These are phyloP conservation scores for Bipolaris sorokiniana DNA, from an alignment of 2,329 filamentous ascomycete genomes.

Conservation along the genomic window DNA sequence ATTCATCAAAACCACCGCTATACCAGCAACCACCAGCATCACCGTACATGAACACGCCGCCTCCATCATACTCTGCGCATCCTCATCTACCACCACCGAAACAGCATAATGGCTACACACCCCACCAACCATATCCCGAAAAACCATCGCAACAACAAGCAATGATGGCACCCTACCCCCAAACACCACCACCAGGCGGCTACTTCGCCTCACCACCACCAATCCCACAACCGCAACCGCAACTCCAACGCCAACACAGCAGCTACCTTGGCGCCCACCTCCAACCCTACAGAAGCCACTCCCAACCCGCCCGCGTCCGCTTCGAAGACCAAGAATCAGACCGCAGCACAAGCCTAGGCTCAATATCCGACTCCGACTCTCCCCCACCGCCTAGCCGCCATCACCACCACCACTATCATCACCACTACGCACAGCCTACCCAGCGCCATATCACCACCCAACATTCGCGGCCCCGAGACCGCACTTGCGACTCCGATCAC, in stretches of 20 bases:
- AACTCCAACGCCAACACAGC: constrained; percentile 20
- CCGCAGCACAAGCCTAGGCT: constrained; percentile 25
- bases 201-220: constrained; percentile 14
- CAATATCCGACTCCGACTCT: constrained; percentile 27
- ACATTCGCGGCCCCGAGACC: constrained; percentile 5
- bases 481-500: constrained; percentile 17
- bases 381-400: constrained; percentile 17
- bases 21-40: constrained; percentile 25
- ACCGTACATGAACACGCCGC: constrained; percentile 19
- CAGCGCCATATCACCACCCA: constrained; percentile 11
- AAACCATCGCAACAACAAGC: constrained; percentile 13
- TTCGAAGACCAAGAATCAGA: constrained; percentile 37
- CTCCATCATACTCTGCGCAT: constrained; percentile 16
- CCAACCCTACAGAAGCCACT: constrained; percentile 37
- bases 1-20: constrained; percentile 20
- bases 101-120: constrained; percentile 32
- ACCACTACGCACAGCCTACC: constrained; percentile 25
- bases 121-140: constrained; percentile 14
- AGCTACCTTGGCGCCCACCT: constrained; percentile 36
- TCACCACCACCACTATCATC: constrained; percentile 17
- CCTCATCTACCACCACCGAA: constrained; percentile 33
- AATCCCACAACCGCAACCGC: constrained; percentile 16
- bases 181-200: constrained; percentile 32
- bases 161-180: constrained; percentile 21
- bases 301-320: constrained; percentile 42